phyloP scores from a whole-genome alignment of 768 basidiomycete species.

The Holtermanniella nyarrowii region DNA sequence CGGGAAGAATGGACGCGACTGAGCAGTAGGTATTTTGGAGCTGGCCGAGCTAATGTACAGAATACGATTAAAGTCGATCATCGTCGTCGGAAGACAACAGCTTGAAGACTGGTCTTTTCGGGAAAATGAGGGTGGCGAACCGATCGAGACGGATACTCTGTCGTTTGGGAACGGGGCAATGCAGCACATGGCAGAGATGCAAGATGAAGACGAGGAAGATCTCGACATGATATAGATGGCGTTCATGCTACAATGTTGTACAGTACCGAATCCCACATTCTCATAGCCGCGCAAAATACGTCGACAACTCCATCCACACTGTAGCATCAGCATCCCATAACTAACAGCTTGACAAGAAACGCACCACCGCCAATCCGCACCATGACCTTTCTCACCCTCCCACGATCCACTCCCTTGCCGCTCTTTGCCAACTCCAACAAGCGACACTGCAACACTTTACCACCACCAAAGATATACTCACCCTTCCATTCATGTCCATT shows the following conservation, averaged over 20 bases:
- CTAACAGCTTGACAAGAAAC: neutral
- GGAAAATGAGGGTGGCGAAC: constrained; percentile 17
- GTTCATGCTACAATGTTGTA: neutral
- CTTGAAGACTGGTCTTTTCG: constrained; percentile 24
- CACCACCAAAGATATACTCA: constrained; percentile 20
- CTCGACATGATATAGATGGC: neutral
- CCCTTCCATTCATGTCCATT: constrained; percentile 37
- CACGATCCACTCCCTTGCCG: neutral
- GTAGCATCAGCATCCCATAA: neutral
- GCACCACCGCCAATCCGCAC: constrained; percentile 10
- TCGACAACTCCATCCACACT: neutral
- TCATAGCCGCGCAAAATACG: neutral
- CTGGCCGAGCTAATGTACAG: constrained; percentile 1
- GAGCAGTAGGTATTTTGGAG: constrained; percentile 18
- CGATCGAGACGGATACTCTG: constrained; percentile 8
- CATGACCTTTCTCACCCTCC: constrained; percentile 10
- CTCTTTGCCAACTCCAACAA: constrained; percentile 16
- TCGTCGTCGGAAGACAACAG: constrained; percentile 11
- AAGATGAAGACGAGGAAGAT: neutral
- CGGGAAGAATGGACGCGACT: constrained; percentile 5
- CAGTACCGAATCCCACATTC: neutral
- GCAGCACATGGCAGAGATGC: constrained; percentile 6
- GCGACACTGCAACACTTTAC: constrained; percentile 9
- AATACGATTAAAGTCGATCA: constrained; percentile 22
- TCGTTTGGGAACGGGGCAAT: constrained; percentile 15